These are phyloP conservation scores for Didymella sp. DNA, from an alignment of 2,329 filamentous ascomycete genomes.

Conservation along the genomic window DNA sequence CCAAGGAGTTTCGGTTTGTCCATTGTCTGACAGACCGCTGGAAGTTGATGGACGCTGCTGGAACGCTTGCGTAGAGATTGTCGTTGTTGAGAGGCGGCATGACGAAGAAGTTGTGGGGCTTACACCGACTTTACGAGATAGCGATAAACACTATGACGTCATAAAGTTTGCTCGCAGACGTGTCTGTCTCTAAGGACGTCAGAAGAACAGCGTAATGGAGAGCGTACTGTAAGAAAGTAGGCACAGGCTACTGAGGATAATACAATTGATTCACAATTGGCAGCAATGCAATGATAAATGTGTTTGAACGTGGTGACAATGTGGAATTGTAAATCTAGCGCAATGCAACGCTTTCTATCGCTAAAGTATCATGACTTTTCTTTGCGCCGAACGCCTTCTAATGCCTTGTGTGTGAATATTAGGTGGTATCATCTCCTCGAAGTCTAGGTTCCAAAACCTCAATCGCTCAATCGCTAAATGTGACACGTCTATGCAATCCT, in stretches of 20 bases:
- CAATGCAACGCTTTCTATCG: conserved; percentile 20
- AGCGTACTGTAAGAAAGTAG: neutral
- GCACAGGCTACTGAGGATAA: too few relatives aligned
- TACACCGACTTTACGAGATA: conserved; percentile 10
- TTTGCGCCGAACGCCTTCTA: conserved; percentile 16
- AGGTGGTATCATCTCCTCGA: conserved; percentile 18
- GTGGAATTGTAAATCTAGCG: conserved; percentile 18
- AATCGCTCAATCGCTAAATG: conserved; percentile 20
- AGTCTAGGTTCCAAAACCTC: conserved; percentile 13
- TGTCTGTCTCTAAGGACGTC: neutral
- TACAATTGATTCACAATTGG: neutral
- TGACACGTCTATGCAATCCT: conserved; percentile 21
- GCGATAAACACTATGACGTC: conserved; percentile 15
- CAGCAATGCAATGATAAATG: too few relatives aligned
- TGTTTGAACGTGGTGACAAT: conserved; percentile 2
- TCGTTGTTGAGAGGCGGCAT: conserved; percentile 15
- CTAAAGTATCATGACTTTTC: conserved; percentile 19
- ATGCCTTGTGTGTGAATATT: conserved; percentile 16
- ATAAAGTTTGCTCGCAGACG: neutral
- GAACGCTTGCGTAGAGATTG: conserved; percentile 4
- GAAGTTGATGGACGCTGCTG: neutral
- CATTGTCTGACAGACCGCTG: conserved; percentile 14
- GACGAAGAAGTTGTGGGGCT: conserved; percentile 13
- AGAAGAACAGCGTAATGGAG: neutral
- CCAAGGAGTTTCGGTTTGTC: conserved; percentile 18